Base-by-base conservation (phyloP, 805 yeast genomes). In the Lachancea dasiensis region DNA sequence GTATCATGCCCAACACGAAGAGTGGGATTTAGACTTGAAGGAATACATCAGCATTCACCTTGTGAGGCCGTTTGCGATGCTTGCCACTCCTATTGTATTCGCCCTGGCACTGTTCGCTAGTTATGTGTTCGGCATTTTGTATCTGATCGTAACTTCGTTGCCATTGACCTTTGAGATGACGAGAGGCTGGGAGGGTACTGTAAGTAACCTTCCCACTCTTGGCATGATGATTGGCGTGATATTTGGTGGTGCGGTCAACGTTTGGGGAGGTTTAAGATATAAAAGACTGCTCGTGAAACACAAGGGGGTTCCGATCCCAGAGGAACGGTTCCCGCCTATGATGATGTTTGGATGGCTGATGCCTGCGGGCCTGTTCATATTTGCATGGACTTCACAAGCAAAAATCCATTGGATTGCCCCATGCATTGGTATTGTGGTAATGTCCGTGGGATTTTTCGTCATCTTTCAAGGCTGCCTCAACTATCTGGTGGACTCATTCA, bases 391-490 rank as follows among this genome's bases (percentile, higher is more conserved):
- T 2, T 70, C 78, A 0, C 72, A 64, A 49, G 66, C 75, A 5
- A 45, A 44, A 19, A 36, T 74, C 3, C 57, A 65, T 11, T 74
- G 79, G 78, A 76, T 75, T 2, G 80, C 79, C 13, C 79, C 79
- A 17, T 65, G 72, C 46, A 56, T 73, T 68, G 75, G 4, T 76
- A 77, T n/a, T 49, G 71, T 18, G 72, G 75, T 2, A 70, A 72
- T 54, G 79, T 79, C 7, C 56, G 70, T 41, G 79, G 79, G 4
- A 73, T 74, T 58, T 63, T 64, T 42, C 50, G 63, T 51, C 58
- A 27, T 27, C 75, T 15, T 76, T 77, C 63, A 78, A 79, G 54
- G 75, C 82, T 6, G 83, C 82, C 8, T 77, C 60, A 79, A 79
- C 58, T 74, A 74, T 51, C 65, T 74, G 36, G 79, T 74, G 11